phyloP scores from a whole-genome alignment of 108 stramenopile genomes.

The Cyclotella baltica region DNA sequence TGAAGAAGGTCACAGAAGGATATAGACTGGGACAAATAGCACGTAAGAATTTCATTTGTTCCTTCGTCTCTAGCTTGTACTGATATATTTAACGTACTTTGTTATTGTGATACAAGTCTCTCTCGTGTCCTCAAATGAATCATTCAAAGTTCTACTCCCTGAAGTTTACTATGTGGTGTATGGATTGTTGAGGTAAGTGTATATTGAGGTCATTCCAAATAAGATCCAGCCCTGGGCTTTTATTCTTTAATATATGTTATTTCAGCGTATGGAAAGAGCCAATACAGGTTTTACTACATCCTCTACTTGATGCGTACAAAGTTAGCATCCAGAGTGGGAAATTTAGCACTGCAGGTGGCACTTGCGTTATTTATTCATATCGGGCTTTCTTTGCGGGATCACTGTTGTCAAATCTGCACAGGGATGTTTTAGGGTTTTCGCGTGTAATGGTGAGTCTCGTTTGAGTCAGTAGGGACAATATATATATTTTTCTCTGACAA shows the following conservation, averaged over 20 bases:
- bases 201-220: neutral
- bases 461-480: neutral
- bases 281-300: constrained; percentile 8
- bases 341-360: neutral
- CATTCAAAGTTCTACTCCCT: neutral
- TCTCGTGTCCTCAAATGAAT: neutral
- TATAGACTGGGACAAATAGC: neutral
- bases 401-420: neutral
- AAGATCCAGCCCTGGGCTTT: neutral
- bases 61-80: neutral
- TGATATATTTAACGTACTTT: neutral
- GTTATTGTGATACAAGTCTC: neutral
- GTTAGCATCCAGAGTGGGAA: constrained; percentile 5
- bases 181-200: constrained; percentile 1
- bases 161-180: neutral
- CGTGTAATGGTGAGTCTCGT: neutral
- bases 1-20: constrained; percentile 2
- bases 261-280: constrained; percentile 20
- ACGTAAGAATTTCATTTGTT: neutral
- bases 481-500: neutral
- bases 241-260: neutral
- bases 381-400: constrained; percentile 11
- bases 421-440: constrained; percentile 5
- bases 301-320: constrained; percentile 4
- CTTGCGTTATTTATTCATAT: neutral